Base-by-base conservation (phyloP, 768 basidiomycete species). In the Hericium coralloides region DNA sequence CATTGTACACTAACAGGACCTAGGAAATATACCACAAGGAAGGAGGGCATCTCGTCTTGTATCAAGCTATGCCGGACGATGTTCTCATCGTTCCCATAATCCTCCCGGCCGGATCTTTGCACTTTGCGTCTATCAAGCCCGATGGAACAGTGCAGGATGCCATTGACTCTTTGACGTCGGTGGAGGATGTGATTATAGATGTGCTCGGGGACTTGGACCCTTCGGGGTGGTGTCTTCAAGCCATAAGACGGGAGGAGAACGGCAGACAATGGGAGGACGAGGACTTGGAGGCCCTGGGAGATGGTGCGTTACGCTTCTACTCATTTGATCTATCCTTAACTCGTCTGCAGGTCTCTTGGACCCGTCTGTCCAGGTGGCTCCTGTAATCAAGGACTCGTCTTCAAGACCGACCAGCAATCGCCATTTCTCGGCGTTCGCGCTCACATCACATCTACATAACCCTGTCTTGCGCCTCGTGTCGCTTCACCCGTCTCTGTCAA, bases 381-480 rank as follows among this genome's bases (percentile, higher is more conserved):
- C 83, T 2, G 69, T 87, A 12, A 67, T 87, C 23, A 72, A 76
- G 64, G 64, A 72, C 31, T 57, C 76, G 12, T 65, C 73, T 20
- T 62, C 70, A 49, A 66, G 69, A 38, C 68, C 64, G 20, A 53
- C 72, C 2, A 64, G 71, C 45, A 69, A 78, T 52, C 75, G 79
- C 23, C 80, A 81, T 59, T 90, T 89, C 70, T 86, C 87, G 14
- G 76, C 82, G 3, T 90, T 89, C 64, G 79, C 81, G 8, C 70
- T 87, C 61, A 85, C 86, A 1, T 78, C 79, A 0, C 85, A 87
- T 67, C 72, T 87, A 38, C 85, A 87, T 64, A 73, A 74, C 2
- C 84, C 90, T 10, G 70, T 76, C 3, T 68, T 92, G 41, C 85
- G 89, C 1, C 73, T 94, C 45, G 83, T 92, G 2, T 87, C 87